Conservation (phyloP, 2,329 filamentous ascomycete species). For the Alternaria brassicae region DNA sequence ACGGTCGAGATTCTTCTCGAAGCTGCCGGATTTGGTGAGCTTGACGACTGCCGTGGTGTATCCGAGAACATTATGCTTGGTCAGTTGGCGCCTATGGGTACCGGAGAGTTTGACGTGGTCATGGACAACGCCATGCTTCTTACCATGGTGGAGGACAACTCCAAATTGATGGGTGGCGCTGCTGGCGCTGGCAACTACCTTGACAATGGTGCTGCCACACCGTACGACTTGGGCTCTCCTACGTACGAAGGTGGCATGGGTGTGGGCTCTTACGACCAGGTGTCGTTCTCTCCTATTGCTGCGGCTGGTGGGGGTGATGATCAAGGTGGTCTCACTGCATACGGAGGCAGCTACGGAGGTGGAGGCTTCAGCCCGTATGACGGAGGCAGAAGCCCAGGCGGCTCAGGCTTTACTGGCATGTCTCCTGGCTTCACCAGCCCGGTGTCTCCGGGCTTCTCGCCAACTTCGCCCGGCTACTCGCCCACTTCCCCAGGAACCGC, state of each 20-base stretch:
- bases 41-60: slow-evolving; percentile 97
- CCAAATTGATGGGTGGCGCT: slow-evolving; percentile 68
- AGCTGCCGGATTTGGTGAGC: slow-evolving; percentile 89
- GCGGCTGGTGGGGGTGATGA: slow-evolving; percentile 66
- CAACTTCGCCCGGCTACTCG: slow-evolving; percentile 52
- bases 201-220: slow-evolving; percentile 83
- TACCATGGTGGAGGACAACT: slow-evolving; percentile 92
- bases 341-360: slow-evolving; percentile 69
- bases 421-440: slow-evolving; percentile 48
- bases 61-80: slow-evolving; percentile 99
- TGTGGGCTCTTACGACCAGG: slow-evolving; percentile 65
- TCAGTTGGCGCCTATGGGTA: slow-evolving; percentile 95
- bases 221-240: slow-evolving; percentile 79
- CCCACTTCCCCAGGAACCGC: slow-evolving; percentile 73
- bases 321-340: slow-evolving; percentile 64
- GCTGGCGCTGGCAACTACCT: slow-evolving; percentile 76
- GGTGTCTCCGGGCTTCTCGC: slow-evolving; percentile 57
- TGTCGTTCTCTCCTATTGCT: slow-evolving; percentile 76
- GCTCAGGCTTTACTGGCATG: slow-evolving; percentile 57
- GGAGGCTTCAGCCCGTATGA: slow-evolving; percentile 72
- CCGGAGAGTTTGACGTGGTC: slow-evolving; percentile 92
- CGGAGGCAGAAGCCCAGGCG: slow-evolving; percentile 66
- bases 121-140: slow-evolving; percentile 95
- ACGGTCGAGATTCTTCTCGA: slow-evolving; percentile 98
- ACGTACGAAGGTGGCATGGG: slow-evolving; percentile 67